These are phyloP conservation scores for Aureobasidium sp. DNA, from an alignment of 2,329 filamentous ascomycete species.

Conservation along the genomic window DNA sequence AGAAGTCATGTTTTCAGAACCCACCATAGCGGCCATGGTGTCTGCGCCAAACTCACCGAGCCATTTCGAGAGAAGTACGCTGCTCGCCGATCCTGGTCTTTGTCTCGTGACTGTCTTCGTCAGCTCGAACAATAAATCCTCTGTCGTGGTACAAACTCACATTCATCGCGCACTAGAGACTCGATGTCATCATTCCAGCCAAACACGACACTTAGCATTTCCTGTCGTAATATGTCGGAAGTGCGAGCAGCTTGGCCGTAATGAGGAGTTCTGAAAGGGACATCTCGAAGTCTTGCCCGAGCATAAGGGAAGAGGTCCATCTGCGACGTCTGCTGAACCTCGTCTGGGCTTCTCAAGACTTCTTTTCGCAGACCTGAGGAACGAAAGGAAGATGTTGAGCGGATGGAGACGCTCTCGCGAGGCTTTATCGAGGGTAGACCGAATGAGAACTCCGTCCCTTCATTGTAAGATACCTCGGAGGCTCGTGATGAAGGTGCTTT, in stretches of 20 bases:
- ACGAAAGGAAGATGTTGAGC: conserved; percentile 45
- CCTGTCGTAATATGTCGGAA: conserved; percentile 69
- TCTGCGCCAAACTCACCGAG: conserved; percentile 78
- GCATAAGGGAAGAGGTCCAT: conserved; percentile 83
- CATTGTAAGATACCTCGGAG: conserved; percentile 26
- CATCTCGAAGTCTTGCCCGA: conserved; percentile 69
- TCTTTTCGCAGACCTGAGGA: conserved; percentile 75
- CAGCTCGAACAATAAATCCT: conserved; percentile 17
- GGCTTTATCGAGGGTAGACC: conserved; percentile 24
- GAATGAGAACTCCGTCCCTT: conserved; percentile 34
- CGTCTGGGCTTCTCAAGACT: conserved; percentile 69
- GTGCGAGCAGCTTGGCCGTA: conserved; percentile 37
- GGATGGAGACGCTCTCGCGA: conserved; percentile 36
- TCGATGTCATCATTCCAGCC: conserved; percentile 86
- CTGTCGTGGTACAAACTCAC: conserved; percentile 33
- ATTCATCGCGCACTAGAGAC: conserved; percentile 75
- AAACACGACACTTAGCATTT: conserved; percentile 92
- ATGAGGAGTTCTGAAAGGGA: conserved; percentile 69
- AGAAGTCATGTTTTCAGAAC: conserved; percentile 79
- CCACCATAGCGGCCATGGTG: conserved; percentile 66
- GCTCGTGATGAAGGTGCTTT: conserved; percentile 33
- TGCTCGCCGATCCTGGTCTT: conserved; percentile 62
- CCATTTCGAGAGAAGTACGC: conserved; percentile 86
- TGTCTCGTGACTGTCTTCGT: conserved; percentile 55
- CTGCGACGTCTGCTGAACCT: conserved; percentile 49